Evolutionary conservation across 164 flowering plant species (phyloP), one percentile per base, ranked within the genome.

Genomic region (Malania oleifera): DNA sequence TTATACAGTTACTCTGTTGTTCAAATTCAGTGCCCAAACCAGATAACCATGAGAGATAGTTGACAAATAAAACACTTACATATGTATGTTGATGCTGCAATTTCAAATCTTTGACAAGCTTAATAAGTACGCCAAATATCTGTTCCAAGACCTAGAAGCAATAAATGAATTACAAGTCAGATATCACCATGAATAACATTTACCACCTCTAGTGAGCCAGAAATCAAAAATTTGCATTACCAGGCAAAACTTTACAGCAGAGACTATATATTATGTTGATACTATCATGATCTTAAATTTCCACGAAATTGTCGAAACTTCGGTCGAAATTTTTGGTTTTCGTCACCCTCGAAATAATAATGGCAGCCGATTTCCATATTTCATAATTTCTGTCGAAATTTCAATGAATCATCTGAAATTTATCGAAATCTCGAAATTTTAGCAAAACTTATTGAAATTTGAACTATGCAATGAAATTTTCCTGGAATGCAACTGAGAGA

Each of bases 71-170:
- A 31, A 65, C 25, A 43, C 89, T 82, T 66, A 93, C 98, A 82
- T 90, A 88, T 75, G 84, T 78, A 70, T 93, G 96, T 70, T 93
- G 98, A 71, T 83, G 95, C 64, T 88, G 86, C 68, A 93, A 75
- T 77, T 93, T 93, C 79, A 93, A 75, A 76, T 93, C 97, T 73
- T 86, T 93, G 59, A 93, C 97, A 76, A 93, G 98, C 79, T 86
- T 87, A 22, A 90, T 85, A 57, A 93, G 98, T 70, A 93, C 91
- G 28, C 79, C 86, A 35, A 93, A 83, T 67, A 93, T 88, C 80
- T 90, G 96, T 77, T 93, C 98, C 29, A 93, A 79, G 70, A 93
- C 98, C 97, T 93, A 53, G 49, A n/a, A 59, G 22, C 40, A 63
- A 40, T 26, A 68, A 71, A 65, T 55, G 5, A 19, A 43, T 35